These are phyloP conservation scores for Trichoderma orchidacearum DNA, from an alignment of 495 filamentous ascomycete genomes.

Conservation along the genomic window DNA sequence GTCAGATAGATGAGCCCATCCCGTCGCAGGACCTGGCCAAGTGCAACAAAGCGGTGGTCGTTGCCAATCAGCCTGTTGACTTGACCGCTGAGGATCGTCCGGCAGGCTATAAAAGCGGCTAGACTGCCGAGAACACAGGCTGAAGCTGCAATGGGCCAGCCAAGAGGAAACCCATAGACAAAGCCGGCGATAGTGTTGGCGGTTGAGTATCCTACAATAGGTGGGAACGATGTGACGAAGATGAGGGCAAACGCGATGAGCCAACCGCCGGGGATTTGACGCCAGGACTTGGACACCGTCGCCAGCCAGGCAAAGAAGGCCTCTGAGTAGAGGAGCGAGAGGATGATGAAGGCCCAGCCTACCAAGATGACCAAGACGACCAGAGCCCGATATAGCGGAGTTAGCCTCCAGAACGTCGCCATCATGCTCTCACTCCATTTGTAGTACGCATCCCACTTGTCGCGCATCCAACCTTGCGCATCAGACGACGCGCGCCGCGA, in stretches of 20 bases:
- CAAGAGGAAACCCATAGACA: constrained; percentile 84
- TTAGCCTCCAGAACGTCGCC: constrained; percentile 5
- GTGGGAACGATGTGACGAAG: constrained; percentile 74
- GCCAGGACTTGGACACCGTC: constrained; percentile 61
- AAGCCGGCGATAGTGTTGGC: constrained; percentile 80
- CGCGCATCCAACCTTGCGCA: background rate
- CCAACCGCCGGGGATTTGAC: constrained; percentile 54
- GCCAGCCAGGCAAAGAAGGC: constrained; percentile 58
- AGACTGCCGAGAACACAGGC: constrained; percentile 48
- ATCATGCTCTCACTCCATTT: background rate
- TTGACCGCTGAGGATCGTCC: constrained; percentile 61
- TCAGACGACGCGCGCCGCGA: background rate
- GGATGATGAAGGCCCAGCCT: constrained; percentile 37
- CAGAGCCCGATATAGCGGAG: constrained; percentile 46
- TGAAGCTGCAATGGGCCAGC: constrained; percentile 74
- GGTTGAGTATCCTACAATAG: constrained; percentile 80
- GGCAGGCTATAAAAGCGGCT: constrained; percentile 62
- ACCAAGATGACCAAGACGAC: constrained; percentile 35
- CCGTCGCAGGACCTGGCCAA: constrained; percentile 50
- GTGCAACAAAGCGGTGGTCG: constrained; percentile 58
- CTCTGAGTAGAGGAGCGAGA: constrained; percentile 65
- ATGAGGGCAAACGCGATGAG: constrained; percentile 66
- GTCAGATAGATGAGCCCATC: constrained; percentile 81
- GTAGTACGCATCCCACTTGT: background rate
- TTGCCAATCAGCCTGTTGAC: constrained; percentile 67